A percentile compares a stretch with the other conserved stretches of the same genome.
These are phyloP conservation scores for Daphne laureola DNA, from an alignment of 441 rosid species.

Conservation along the genomic window DNA sequence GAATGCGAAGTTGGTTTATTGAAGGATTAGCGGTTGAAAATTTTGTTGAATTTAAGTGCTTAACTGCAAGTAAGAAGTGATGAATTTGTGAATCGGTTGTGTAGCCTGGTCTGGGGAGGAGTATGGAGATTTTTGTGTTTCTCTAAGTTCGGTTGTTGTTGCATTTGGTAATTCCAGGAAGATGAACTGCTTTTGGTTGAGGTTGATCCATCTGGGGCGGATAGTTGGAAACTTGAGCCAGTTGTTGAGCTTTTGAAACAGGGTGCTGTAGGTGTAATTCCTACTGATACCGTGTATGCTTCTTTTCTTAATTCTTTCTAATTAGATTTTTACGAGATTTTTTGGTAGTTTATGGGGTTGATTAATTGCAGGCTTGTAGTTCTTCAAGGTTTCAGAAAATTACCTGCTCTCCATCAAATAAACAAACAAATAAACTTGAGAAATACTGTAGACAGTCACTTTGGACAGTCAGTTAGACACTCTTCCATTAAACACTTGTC, in stretches of 20 bases:
- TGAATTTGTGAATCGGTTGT: neutral
- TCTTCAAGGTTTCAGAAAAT: too few species aligned
- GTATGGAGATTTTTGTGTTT: neutral
- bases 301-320: neutral
- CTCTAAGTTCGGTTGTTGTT: neutral
- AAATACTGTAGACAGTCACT: too few species aligned
- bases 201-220: constrained; percentile 65
- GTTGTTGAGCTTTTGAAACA: constrained; percentile 58
- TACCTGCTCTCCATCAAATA: neutral
- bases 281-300: constrained; percentile 79
- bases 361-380: too few species aligned
- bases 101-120: too few species aligned
- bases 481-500: too few species aligned
- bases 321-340: too few species aligned
- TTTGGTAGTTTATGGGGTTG: too few species aligned
- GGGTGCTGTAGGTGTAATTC: constrained; percentile 94
- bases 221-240: constrained; percentile 65
- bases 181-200: constrained; percentile 56
- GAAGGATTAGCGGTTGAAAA: too few species aligned
- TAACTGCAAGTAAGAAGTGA: neutral
- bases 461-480: too few species aligned
- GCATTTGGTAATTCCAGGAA: constrained; percentile 26
- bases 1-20: neutral
- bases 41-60: too few species aligned
- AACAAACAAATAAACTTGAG: too few species aligned